phyloP scores from a whole-genome alignment of 176 grass and related monocot genomes.

The Bromus sterilis region DNA sequence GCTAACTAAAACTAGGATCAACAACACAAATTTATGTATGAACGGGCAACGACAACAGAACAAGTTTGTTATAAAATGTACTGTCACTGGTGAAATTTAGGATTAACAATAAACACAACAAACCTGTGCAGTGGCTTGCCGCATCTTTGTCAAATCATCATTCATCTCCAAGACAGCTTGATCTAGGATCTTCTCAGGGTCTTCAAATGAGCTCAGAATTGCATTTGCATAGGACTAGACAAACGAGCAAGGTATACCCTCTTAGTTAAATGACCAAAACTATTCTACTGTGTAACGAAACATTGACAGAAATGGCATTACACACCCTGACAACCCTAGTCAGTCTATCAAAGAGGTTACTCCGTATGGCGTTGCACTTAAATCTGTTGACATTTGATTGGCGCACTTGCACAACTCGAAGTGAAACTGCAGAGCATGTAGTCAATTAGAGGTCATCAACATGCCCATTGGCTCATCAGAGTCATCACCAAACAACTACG shows the following conservation, averaged over 20 bases:
- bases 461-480: not conserved
- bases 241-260: constrained; percentile 5
- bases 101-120: not conserved
- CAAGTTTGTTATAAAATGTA: not conserved
- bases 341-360: constrained; percentile 90
- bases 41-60: not conserved
- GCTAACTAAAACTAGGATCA: not conserved
- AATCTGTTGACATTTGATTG: constrained; percentile 48
- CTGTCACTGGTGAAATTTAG: not conserved
- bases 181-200: constrained; percentile 98
- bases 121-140: constrained; percentile 98
- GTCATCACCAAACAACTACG: not conserved
- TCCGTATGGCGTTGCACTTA: constrained; percentile 65
- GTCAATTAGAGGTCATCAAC: constrained; percentile 2
- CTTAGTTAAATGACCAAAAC: constrained; percentile 9
- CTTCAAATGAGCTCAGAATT: constrained; percentile 81
- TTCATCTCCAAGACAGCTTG: constrained; percentile 98
- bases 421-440: constrained; percentile 33
- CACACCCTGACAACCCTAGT: constrained; percentile 81
- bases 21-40: not conserved
- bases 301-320: not conserved
- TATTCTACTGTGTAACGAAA: not conserved
- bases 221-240: constrained; percentile 93
- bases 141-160: constrained; percentile 97
- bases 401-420: constrained; percentile 42